Base-by-base conservation (phyloP, 768 basidiomycete genomes). In the Termitomyces eurrhizus region DNA sequence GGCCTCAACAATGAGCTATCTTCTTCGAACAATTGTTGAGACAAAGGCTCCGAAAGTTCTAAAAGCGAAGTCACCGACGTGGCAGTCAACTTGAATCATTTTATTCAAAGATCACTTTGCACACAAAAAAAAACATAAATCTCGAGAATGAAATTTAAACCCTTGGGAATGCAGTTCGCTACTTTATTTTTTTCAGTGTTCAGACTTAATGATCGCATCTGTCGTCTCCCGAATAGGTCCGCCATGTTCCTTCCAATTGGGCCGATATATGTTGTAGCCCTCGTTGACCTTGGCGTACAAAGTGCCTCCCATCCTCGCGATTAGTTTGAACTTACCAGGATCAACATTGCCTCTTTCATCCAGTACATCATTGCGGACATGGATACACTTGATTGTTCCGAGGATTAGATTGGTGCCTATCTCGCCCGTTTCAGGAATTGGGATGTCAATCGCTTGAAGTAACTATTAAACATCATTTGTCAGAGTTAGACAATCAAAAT, bases 251-350 rank as follows among this genome's bases (percentile, higher is more conserved):
- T 41, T 80, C 84, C 66, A 91, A 69, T 61, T 83, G 72, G 62
- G 73, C 63, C 75, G 87, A 75, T 55, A 87, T 69, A 78, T 87
- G 79, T 71, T 80, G 78, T 57, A 93, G 74, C 51, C 88, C 51
- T 76, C 72, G 0, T 67, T 68, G 11, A 78, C 57, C 37, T 52
- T 70, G 1, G 67, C 78, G 64, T 84, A 89, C 41, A 74, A 70
- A 48, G 77, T 78, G 13, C 80, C 84, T 12, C 83, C 86, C 59
- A 90, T 68, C 49, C 90, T 74, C 3, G 75, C 77, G 29, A 86
- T 69, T 4, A 80, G 70, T 36, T 77, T 75, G 44, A 85, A 66
- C 65, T 81, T 84, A 11, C 67, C 75, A 11, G 80, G 76, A 66
- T 86, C 83, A 35, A 80, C 75, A 11, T 69, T 67, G 6, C 79